Evolutionary conservation across 78 protist species (phyloP).

Genomic region (Isochrysis galbana): DNA sequence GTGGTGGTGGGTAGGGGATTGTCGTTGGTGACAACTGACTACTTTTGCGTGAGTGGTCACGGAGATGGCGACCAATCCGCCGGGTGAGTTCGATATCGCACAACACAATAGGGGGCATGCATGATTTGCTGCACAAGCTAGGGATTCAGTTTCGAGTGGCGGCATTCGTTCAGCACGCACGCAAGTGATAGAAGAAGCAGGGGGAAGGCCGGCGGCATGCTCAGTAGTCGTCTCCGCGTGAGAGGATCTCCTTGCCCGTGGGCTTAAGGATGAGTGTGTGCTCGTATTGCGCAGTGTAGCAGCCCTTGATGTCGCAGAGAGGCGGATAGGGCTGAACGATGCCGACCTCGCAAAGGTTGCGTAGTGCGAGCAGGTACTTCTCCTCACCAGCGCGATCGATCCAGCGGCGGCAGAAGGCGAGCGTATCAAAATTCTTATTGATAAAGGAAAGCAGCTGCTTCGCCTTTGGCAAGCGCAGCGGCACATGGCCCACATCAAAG

Average conservation of each 20-base stretch:
- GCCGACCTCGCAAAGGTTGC: constrained; percentile 82
- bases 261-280: constrained; percentile 86
- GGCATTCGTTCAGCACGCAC: no score
- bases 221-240: constrained; percentile 93
- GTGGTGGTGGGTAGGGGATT: no score
- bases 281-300: constrained; percentile 85
- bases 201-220: no score
- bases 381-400: constrained; percentile 55
- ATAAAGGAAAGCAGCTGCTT: constrained; percentile 79
- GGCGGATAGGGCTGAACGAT: constrained; percentile 88
- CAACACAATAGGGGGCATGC: no score
- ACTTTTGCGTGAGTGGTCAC: no score
- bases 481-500: constrained; percentile 42
- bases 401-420: constrained; percentile 94
- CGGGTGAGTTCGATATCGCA: no score
- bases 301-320: constrained; percentile 86
- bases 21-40: no score
- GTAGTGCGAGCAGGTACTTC: constrained; percentile 59
- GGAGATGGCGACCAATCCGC: no score
- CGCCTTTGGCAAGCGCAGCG: constrained; percentile 58
- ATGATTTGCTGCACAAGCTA: no score
- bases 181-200: no score
- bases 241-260: constrained; percentile 91
- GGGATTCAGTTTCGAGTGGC: no score
- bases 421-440: constrained; percentile 88